These are phyloP conservation scores for Thalia dealbata DNA, from an alignment of 176 grass and related monocot genomes.

Conservation along the genomic window DNA sequence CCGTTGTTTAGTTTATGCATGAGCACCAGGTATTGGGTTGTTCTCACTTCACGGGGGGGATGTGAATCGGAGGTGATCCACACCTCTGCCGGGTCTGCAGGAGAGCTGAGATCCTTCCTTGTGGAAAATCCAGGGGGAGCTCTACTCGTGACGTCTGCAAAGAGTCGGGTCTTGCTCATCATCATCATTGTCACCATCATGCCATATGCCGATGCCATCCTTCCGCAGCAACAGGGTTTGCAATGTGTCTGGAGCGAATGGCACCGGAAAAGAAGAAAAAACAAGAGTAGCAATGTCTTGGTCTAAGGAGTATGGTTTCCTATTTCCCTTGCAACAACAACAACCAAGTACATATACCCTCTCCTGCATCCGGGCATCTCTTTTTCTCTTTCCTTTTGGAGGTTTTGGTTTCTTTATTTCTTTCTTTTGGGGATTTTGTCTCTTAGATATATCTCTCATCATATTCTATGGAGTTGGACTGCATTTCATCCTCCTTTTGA, in stretches of 20 bases:
- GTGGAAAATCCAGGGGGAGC: not conserved
- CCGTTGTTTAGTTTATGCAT: not conserved
- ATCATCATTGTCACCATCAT: too few species aligned
- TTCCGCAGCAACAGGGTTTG: not conserved
- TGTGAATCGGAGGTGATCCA: not conserved
- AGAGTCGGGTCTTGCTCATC: not conserved
- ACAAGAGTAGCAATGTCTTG: not conserved
- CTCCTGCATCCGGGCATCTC: not conserved
- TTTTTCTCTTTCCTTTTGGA: not conserved
- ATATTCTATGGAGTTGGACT: not conserved
- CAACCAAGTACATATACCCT: not conserved
- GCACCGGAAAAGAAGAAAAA: not conserved
- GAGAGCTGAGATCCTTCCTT: not conserved
- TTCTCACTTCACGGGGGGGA: not conserved
- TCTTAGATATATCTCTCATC: not conserved
- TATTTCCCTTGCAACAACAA: too few species aligned
- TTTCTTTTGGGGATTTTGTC: constrained; percentile 7
- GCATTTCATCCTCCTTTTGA: constrained; percentile 6
- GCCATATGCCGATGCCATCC: not conserved
- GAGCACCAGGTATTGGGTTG: constrained; percentile 1
- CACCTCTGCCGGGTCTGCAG: not conserved
- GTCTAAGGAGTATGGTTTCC: not conserved
- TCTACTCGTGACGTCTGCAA: not conserved
- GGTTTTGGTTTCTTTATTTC: constrained; percentile 1
- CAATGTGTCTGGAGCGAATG: not conserved